These are phyloP conservation scores for Mesotaenium endlicherianum DNA, from an alignment of 139 green algal species.

Conservation along the genomic window DNA sequence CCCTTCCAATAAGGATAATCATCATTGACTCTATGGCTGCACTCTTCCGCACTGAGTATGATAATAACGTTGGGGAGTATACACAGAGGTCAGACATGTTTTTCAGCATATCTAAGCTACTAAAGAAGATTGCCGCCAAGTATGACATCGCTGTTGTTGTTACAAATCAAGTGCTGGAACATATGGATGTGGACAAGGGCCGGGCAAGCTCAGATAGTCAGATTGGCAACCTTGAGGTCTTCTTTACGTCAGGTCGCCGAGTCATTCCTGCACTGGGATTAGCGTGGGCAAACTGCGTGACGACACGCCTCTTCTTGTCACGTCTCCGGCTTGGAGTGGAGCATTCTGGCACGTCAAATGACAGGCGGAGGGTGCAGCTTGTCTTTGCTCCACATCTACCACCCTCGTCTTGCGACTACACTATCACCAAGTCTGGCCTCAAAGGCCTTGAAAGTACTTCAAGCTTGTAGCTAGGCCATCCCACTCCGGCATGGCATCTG, in stretches of 20 bases:
- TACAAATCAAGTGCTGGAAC: slow-evolving; percentile 69
- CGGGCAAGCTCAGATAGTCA: neutral
- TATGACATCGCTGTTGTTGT: slow-evolving; percentile 66
- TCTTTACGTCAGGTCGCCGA: slow-evolving; percentile 50
- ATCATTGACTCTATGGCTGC: slow-evolving; percentile 76
- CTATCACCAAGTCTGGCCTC: no score
- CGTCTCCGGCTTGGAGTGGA: neutral
- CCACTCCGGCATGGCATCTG: no score
- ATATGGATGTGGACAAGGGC: neutral
- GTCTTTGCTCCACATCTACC: neutral
- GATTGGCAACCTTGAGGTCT: slow-evolving; percentile 15
- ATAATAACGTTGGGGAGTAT: slow-evolving; percentile 26
- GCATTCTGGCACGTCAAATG: neutral
- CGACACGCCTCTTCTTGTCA: slow-evolving; percentile 65
- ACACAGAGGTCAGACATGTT: slow-evolving; percentile 62
- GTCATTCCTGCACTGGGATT: slow-evolving; percentile 72
- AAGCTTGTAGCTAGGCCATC: no score
- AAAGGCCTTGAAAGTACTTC: no score
- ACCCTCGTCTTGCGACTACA: neutral
- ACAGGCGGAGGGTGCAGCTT: neutral
- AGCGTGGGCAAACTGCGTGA: slow-evolving; percentile 76
- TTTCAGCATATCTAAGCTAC: slow-evolving; percentile 56
- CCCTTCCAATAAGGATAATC: slow-evolving; percentile 54
- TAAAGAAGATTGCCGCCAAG: slow-evolving; percentile 53
- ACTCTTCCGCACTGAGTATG: slow-evolving; percentile 62